Base-by-base conservation (phyloP, 352 stramenopile species). In the Phytophthora meadii region DNA sequence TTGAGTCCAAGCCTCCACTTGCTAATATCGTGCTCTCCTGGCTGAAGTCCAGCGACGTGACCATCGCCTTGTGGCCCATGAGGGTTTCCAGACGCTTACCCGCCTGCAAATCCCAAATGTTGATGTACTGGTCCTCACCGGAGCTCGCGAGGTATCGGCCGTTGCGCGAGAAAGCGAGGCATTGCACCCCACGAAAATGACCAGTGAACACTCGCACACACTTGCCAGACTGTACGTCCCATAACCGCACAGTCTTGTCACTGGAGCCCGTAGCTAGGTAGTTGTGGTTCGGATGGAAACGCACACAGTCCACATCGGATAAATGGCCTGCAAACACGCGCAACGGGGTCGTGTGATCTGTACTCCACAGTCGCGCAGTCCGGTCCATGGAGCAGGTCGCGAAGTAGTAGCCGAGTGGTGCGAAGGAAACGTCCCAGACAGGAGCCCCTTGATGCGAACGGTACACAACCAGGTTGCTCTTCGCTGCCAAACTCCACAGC, bases 231-330 rank as follows among this genome's bases (percentile, higher is more conserved):
- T 98, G 91, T 36, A 98, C 88, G 71, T 99, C 95, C 94, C 94
- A 99, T 10, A 98, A 75, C 32, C 96, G 81, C 51, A 96, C 90
- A 0, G 94, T 98, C 74, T 98, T 98, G 72, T 98, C 96, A 56
- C 94, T 96, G 25, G 88, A 96, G 6, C 90, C 94, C 14, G 95
- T 98, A 14, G 95, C 77, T 25, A 99, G 53, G 61, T 98, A 99
- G 72, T 98, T 97, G 78, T 94, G 93, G 65, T 99, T 99, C 6
- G 96, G 95, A 71, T 99, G 95, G 74, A 97, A 98, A 10, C 82
- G 78, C 10, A 98, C 84, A 40, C 84, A 95, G 70, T 95, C 85
- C 40, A 98, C 94, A 37, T 98, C 88, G 17, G 84, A 95, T 15
- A 97, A 79, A 69, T 99, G 96, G 4, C 96, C 96, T 14, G 88